phyloP scores from a whole-genome alignment of 1,139 yeast species.

The Lodderomyces parapsilosis region DNA sequence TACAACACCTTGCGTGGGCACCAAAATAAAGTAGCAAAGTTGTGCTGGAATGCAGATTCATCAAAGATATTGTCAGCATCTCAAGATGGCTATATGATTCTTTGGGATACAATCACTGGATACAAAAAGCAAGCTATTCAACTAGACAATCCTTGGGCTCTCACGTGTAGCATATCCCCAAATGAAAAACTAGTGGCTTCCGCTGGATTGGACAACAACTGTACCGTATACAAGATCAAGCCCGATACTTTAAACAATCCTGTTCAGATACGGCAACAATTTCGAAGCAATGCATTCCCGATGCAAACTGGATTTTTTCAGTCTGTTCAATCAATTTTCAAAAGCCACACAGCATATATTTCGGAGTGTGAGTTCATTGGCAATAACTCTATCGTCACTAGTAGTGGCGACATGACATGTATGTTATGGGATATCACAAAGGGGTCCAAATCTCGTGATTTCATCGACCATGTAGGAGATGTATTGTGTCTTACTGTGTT shows the following conservation, averaged over 20 bases:
- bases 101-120: conserved; percentile 83
- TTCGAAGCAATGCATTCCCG: conserved; percentile 9
- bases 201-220: conserved; percentile 80
- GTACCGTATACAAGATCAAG: conserved; percentile 63
- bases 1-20: conserved; percentile 64
- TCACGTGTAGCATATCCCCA: conserved; percentile 73
- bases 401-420: conserved; percentile 84
- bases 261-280: conserved; percentile 5
- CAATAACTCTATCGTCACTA: conserved; percentile 57
- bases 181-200: conserved; percentile 65
- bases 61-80: conserved; percentile 65
- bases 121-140: conserved; percentile 69
- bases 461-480: conserved; percentile 78
- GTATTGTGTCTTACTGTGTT: conserved; percentile 55
- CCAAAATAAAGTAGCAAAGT: conserved; percentile 66
- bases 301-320: conserved; percentile 34
- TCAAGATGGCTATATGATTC: conserved; percentile 81
- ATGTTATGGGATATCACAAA: conserved; percentile 75
- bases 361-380: conserved; percentile 67
- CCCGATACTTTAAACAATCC: conserved; percentile 14
- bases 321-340: conserved; percentile 52
- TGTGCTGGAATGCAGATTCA: conserved; percentile 69
- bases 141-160: conserved; percentile 74
- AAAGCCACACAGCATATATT: conserved; percentile 83
- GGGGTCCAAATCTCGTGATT: conserved; percentile 55